These are phyloP conservation scores for Orychophragmus violaceus DNA, from an alignment of 345 rosid species.

Conservation along the genomic window DNA sequence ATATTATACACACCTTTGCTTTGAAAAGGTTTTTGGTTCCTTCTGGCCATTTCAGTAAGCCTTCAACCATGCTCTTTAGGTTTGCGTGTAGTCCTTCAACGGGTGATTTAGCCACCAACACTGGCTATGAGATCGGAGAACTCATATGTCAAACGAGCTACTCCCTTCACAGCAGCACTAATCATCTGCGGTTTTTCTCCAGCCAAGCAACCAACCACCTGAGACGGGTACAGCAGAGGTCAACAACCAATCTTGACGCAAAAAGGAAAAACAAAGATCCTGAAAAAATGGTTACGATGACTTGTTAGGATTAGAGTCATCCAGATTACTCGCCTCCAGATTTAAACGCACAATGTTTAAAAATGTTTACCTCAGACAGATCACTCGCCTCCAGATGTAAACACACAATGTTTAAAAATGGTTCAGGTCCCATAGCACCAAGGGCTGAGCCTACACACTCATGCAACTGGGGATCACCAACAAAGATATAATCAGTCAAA, in stretches of 20 bases:
- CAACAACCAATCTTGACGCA: neutral
- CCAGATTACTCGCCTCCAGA: too few relatives aligned
- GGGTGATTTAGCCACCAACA: conserved; percentile 86
- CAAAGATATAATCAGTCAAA: conserved; percentile 13
- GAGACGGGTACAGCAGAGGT: conserved; percentile 10
- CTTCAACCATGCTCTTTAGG: too few relatives aligned
- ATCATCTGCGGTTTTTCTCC: too few relatives aligned
- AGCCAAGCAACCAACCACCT: too few relatives aligned
- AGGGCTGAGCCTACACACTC: conserved; percentile 89
- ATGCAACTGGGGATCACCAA: conserved; percentile 56
- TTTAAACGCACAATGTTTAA: conserved; percentile 62
- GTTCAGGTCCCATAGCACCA: conserved; percentile 91
- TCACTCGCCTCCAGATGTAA: conserved; percentile 71
- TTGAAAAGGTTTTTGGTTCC: too few relatives aligned
- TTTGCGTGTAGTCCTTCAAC: too few relatives aligned
- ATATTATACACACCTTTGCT: conserved; percentile 54
- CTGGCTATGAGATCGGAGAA: conserved; percentile 79
- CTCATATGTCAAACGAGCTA: conserved; percentile 90
- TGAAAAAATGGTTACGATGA: neutral
- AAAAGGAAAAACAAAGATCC: conserved; percentile 3
- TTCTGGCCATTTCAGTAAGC: too few relatives aligned
- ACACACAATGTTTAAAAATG: conserved; percentile 58
- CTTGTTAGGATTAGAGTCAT: neutral
- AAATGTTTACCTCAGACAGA: conserved; percentile 74
- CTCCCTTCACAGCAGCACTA: conserved; percentile 81